Percentiles rank a stretch among this genome's conserved stretches.
Conservation (phyloP, 352 stramenopile species). For the Phytophthora pluvialis region DNA sequence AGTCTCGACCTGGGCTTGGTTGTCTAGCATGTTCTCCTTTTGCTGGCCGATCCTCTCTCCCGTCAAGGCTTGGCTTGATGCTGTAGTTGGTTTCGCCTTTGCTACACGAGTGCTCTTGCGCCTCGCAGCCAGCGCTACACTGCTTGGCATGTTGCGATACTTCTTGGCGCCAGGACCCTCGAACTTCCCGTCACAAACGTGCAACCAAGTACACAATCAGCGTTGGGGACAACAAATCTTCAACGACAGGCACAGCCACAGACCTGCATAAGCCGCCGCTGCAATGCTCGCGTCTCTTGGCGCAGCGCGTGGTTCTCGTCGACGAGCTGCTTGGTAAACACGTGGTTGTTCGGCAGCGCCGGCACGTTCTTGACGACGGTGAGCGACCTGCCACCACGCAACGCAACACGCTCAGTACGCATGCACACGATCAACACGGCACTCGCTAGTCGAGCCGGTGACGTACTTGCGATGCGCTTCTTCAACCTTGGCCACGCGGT, state of each 20-base stretch:
- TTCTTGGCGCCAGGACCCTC: slow-evolving; percentile 18
- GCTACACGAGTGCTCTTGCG: not conserved
- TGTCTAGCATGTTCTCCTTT: not conserved
- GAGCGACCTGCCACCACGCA: slow-evolving; percentile 33
- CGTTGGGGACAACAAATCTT: not conserved
- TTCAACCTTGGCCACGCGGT: slow-evolving; percentile 40
- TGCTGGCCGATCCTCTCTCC: not conserved
- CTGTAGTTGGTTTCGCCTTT: not conserved
- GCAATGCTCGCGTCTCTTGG: slow-evolving; percentile 39
- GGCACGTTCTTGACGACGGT: slow-evolving; percentile 66
- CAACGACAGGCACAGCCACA: not conserved
- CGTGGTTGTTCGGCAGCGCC: slow-evolving; percentile 64
- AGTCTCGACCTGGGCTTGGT: slow-evolving; percentile 1
- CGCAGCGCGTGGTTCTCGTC: slow-evolving; percentile 63
- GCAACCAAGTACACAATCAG: slow-evolving; percentile 2
- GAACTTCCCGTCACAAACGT: slow-evolving; percentile 16
- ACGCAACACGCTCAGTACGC: slow-evolving; percentile 5
- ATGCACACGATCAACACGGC: not conserved
- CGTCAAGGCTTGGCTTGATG: not conserved
- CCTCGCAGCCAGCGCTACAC: not conserved
- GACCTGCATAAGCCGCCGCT: slow-evolving; percentile 55
- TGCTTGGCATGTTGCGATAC: slow-evolving; percentile 3
- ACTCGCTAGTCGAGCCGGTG: slow-evolving; percentile 1
- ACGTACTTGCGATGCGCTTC: slow-evolving; percentile 45
- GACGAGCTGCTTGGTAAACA: slow-evolving; percentile 69